phyloP scores from a whole-genome alignment of 2,329 filamentous ascomycete species.

The Trichoderma sp. region DNA sequence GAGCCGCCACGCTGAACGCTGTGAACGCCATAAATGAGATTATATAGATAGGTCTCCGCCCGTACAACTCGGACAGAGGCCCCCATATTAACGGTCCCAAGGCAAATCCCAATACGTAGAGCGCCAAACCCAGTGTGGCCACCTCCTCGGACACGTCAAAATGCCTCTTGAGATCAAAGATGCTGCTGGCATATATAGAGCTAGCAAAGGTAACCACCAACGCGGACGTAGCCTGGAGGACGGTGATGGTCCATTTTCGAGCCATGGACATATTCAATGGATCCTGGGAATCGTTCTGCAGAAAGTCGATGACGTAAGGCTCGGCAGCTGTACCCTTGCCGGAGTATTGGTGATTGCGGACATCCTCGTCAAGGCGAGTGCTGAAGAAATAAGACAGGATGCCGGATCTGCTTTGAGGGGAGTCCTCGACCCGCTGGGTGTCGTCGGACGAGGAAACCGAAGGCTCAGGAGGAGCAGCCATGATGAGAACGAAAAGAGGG shows the following conservation, averaged over 20 bases:
- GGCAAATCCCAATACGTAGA: conserved; percentile 49
- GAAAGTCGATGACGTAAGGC: conserved; percentile 1
- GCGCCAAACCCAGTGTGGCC: not conserved
- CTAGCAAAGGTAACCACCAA: not conserved
- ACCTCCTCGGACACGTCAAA: not conserved
- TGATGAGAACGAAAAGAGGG: no score
- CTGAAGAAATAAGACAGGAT: no score
- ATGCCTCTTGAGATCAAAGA: not conserved
- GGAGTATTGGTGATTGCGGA: not conserved
- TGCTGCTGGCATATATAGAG: not conserved
- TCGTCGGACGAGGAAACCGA: no score
- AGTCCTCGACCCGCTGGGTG: no score
- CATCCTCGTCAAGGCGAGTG: no score
- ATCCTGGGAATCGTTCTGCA: not conserved
- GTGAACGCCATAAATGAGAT: conserved; percentile 1
- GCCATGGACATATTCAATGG: not conserved
- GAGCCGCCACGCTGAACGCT: not conserved
- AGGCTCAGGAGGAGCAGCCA: no score
- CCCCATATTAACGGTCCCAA: conserved; percentile 65
- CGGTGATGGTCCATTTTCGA: not conserved
- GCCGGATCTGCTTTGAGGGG: no score
- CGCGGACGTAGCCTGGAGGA: not conserved
- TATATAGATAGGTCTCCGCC: conserved; percentile 39
- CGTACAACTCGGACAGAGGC: conserved; percentile 62
- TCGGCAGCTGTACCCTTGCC: not conserved